Percentiles rank a stretch among this genome's conserved stretches.
Evolutionary conservation across 495 filamentous ascomycete genomes (phyloP).

Genomic region (Hypoxylon rickii): DNA sequence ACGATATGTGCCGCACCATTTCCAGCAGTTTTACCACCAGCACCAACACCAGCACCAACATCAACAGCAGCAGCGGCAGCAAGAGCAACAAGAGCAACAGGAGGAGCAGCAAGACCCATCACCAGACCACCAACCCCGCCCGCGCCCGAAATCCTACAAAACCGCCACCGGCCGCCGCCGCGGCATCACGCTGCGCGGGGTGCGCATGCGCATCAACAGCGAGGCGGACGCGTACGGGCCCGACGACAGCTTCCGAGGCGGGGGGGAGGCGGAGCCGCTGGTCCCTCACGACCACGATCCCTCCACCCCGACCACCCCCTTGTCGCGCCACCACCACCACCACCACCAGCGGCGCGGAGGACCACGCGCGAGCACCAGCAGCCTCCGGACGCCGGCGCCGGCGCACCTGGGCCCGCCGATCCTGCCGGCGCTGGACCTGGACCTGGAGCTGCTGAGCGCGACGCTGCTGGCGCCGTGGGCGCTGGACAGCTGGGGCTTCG

Average conservation of each 20-base stretch:
- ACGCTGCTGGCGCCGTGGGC: conserved; percentile 25
- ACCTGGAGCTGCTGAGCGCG: conserved; percentile 18
- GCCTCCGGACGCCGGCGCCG: conserved; percentile 1
- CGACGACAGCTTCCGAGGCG: background rate
- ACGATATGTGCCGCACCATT: background rate
- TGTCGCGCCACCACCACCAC: background rate
- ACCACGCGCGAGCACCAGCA: background rate
- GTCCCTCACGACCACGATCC: background rate
- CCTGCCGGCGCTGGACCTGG: conserved; percentile 18
- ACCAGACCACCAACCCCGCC: background rate
- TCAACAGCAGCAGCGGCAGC: no score
- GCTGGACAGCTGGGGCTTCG: conserved; percentile 12
- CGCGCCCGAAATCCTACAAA: background rate
- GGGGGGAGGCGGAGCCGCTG: no score
- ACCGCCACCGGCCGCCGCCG: background rate
- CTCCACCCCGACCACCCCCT: background rate
- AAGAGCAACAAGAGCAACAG: background rate
- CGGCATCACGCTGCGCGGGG: conserved; percentile 7
- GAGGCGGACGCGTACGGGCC: conserved; percentile 27
- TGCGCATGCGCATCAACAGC: conserved; percentile 30
- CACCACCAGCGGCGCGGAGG: conserved; percentile 1
- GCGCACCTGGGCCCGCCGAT: conserved; percentile 24
- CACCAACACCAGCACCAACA: no score
- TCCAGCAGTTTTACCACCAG: no score
- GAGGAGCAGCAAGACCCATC: no score